Conservation (phyloP, 768 basidiomycete genomes). For the Chalciporus piperatus region DNA sequence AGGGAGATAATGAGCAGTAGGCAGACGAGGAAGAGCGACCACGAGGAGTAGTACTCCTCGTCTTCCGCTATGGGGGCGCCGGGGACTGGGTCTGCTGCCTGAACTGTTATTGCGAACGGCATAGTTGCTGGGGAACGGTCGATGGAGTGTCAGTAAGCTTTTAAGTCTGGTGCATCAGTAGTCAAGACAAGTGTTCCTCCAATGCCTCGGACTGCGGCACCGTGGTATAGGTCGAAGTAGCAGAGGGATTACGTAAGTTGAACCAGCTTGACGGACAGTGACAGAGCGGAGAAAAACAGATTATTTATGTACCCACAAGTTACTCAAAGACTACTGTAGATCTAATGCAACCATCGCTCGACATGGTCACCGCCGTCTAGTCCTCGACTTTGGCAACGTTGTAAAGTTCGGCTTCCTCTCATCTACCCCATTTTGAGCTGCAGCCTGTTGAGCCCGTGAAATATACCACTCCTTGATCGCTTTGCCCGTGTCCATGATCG, state of each 20-base stretch:
- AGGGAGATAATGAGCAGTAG: conserved; percentile 90
- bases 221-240: too few species aligned
- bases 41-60: conserved; percentile 88
- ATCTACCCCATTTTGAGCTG: neutral
- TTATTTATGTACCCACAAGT: neutral
- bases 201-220: neutral
- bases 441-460: conserved; percentile 1
- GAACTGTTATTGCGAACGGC: conserved; percentile 35
- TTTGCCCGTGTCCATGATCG: conserved; percentile 28
- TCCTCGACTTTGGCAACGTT: conserved; percentile 18
- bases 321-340: conserved; percentile 1
- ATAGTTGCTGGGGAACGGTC: conserved; percentile 25
- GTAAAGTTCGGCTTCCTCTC: conserved; percentile 24
- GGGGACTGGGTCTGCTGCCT: conserved; percentile 25
- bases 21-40: conserved; percentile 93
- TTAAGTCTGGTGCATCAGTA: conserved; percentile 11
- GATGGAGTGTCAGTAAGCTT: neutral
- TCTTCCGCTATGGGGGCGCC: conserved; percentile 54
- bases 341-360: neutral
- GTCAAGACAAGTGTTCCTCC: neutral
- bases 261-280: too few species aligned
- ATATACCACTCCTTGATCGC: conserved; percentile 20
- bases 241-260: neutral
- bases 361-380: neutral
- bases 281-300: neutral